A percentile compares a stretch with the other conserved stretches of the same genome.
phyloP scores from a whole-genome alignment of 176 grass and related monocot species.

The Eragrostis curvula region DNA sequence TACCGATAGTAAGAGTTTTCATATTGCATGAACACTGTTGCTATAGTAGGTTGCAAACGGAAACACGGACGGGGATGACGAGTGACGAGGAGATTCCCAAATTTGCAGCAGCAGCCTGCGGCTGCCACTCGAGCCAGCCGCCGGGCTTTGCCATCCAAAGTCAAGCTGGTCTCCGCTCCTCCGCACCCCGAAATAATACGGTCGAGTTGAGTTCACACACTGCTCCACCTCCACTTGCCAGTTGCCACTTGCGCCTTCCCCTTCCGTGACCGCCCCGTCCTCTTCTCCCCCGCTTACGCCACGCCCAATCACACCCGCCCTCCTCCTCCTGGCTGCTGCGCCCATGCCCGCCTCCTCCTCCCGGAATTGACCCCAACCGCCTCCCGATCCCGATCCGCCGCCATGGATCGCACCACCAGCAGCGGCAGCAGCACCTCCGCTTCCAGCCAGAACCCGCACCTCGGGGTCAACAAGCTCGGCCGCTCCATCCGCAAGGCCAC shows the following conservation, averaged over 20 bases:
- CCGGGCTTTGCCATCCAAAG: not conserved
- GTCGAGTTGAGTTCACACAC: not conserved
- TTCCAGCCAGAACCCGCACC: conserved; percentile 59
- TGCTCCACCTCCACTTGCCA: not conserved
- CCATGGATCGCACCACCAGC: conserved; percentile 79
- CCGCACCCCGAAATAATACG: not conserved
- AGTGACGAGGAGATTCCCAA: not conserved
- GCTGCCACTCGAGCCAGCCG: not conserved
- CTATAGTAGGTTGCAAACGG: too few species aligned
- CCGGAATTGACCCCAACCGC: not conserved
- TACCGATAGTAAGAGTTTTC: too few species aligned
- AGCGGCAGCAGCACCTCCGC: conserved; percentile 24
- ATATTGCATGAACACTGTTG: too few species aligned
- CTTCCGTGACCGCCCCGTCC: conserved; percentile 38
- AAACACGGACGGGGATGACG: too few species aligned
- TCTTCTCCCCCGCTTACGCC: not conserved
- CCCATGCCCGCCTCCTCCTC: not conserved
- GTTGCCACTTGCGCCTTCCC: conserved; percentile 3
- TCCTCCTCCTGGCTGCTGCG: not conserved
- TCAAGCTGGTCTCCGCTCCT: conserved; percentile 1
- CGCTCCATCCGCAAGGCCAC: conserved; percentile 86
- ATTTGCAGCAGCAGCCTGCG: not conserved
- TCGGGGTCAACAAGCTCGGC: conserved; percentile 86
- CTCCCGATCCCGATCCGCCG: not conserved
- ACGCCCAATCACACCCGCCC: not conserved